Percentiles rank a stretch among this genome's conserved stretches.
Conservation (phyloP, 1,139 yeast species). For the Magnusiomyces fungicola region DNA sequence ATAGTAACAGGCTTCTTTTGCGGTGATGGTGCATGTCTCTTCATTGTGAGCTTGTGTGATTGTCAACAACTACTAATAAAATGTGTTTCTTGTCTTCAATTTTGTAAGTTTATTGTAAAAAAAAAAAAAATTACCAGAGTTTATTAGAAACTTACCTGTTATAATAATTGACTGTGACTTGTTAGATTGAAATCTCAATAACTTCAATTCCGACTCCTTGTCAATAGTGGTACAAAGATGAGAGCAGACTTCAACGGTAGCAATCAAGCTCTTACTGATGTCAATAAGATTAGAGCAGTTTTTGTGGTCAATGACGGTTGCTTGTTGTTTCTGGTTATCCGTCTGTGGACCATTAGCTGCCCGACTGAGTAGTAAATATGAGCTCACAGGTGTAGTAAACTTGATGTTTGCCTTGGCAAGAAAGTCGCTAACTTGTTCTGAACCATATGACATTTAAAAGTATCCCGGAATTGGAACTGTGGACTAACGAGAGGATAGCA, state of each 20-base stretch:
- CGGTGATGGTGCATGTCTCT: neutral
- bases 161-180: neutral
- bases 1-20: neutral
- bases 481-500: too few species aligned
- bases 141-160: neutral
- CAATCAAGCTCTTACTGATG: neutral
- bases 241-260: neutral
- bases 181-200: conserved; percentile 1
- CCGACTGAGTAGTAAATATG: neutral
- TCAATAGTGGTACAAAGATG: conserved; percentile 2
- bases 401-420: conserved; percentile 6
- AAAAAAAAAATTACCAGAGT: neutral
- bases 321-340: too few species aligned
- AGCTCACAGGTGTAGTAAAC: neutral
- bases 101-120: neutral
- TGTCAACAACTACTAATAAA: neutral
- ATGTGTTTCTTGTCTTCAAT: conserved; percentile 3
- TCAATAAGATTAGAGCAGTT: conserved; percentile 1
- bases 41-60: neutral
- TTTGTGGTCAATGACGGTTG: conserved; percentile 2
- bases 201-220: neutral
- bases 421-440: neutral
- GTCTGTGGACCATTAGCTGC: neutral
- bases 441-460: neutral
- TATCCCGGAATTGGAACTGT: too few species aligned